Conservation (phyloP, 176 grass and related monocot genomes). For the Alloteropsis semialata region DNA sequence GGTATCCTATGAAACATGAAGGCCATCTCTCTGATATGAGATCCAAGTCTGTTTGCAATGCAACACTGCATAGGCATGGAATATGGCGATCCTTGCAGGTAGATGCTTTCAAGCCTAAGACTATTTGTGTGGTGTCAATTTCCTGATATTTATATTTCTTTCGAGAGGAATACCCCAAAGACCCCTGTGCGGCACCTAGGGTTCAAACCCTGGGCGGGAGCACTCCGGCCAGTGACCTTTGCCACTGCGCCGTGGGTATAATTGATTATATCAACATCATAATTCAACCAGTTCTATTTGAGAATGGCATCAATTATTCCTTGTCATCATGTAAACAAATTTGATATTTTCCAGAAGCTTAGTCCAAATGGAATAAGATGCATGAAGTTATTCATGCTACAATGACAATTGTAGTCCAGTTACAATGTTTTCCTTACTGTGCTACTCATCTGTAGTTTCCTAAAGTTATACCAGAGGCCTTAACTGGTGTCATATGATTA, state of each 20-base stretch:
- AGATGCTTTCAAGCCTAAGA: slow-evolving; percentile 15
- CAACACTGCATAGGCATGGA: slow-evolving; percentile 82
- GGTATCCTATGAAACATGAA: slow-evolving; percentile 80
- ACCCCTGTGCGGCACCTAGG: too few relatives aligned
- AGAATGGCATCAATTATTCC: slow-evolving; percentile 1
- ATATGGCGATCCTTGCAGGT: slow-evolving; percentile 75
- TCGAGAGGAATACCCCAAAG: too few relatives aligned
- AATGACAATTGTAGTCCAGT: neutral
- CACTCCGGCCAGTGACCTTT: too few relatives aligned
- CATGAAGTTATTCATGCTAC: neutral
- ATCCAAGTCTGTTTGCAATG: slow-evolving; percentile 70
- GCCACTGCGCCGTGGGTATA: too few relatives aligned
- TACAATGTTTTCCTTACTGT: neutral
- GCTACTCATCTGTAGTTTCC: neutral
- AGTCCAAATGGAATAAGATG: neutral
- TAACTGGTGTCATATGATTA: neutral
- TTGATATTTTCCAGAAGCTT: neutral
- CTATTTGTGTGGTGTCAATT: slow-evolving; percentile 26
- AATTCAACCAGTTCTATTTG: neutral
- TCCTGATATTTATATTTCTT: too few relatives aligned
- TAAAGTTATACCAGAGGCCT: neutral
- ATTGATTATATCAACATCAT: neutral
- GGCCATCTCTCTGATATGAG: slow-evolving; percentile 74
- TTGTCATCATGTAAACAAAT: neutral
- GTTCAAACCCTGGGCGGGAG: too few relatives aligned